These are phyloP conservation scores for Brassica hybrid DNA, from an alignment of 441 rosid species.

Conservation along the genomic window DNA sequence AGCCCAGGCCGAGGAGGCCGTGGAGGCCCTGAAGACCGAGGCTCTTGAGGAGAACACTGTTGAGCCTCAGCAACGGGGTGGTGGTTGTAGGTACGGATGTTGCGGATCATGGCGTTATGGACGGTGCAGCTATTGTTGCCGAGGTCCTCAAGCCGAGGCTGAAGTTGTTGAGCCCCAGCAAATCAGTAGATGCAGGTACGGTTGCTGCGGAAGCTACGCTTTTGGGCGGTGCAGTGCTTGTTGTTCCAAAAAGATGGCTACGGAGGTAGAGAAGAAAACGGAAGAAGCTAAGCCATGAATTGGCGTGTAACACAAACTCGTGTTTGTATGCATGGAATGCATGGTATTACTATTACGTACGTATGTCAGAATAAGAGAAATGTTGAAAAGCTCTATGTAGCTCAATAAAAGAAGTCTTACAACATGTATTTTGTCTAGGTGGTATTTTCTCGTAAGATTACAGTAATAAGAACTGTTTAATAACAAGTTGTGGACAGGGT, in stretches of 20 bases:
- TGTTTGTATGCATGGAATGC: slow-evolving; percentile 39
- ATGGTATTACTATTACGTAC: slow-evolving; percentile 25
- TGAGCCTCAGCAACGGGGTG: slow-evolving; percentile 13
- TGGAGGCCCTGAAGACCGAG: not conserved
- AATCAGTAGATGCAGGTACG: slow-evolving; percentile 23
- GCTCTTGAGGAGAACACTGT: slow-evolving; percentile 5
- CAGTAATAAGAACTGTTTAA: slow-evolving; percentile 26
- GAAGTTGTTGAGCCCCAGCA: slow-evolving; percentile 35
- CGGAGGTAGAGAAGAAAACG: slow-evolving; percentile 7
- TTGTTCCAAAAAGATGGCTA: slow-evolving; percentile 37
- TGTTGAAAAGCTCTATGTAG: slow-evolving; percentile 17
- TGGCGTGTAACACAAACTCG: slow-evolving; percentile 31
- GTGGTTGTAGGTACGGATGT: slow-evolving; percentile 33
- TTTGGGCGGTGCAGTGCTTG: slow-evolving; percentile 33
- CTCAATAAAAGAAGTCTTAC: slow-evolving; percentile 19
- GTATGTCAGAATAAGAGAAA: slow-evolving; percentile 27
- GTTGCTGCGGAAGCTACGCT: slow-evolving; percentile 33
- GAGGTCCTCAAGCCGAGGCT: slow-evolving; percentile 8
- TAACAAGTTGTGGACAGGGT: not conserved
- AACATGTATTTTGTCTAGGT: slow-evolving; percentile 15
- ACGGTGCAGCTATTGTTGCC: slow-evolving; percentile 26
- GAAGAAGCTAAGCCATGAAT: slow-evolving; percentile 39
- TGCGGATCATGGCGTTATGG: slow-evolving; percentile 15
- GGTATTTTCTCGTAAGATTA: slow-evolving; percentile 8
- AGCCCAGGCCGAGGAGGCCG: not conserved